These are phyloP conservation scores for Mycena alexandri DNA, from an alignment of 768 basidiomycete genomes.

Conservation along the genomic window DNA sequence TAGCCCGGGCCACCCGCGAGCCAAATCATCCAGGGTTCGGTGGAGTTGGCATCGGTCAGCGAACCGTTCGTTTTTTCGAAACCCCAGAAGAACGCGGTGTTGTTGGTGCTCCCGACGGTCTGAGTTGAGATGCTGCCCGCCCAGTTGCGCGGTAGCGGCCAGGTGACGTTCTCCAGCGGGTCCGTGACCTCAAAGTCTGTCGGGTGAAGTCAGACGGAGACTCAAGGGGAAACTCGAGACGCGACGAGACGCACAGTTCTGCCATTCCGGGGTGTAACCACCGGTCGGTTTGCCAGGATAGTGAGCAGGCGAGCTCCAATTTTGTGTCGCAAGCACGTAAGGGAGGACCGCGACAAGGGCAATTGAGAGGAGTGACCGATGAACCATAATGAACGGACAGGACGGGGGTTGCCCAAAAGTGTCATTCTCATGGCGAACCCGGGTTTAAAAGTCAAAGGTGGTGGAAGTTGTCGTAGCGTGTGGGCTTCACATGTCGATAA, in stretches of 20 bases:
- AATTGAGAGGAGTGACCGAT: constrained; percentile 19
- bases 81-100: constrained; percentile 57
- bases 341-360: constrained; percentile 10
- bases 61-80: constrained; percentile 54
- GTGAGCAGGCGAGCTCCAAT: constrained; percentile 47
- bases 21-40: constrained; percentile 55
- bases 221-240: neutral
- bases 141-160: constrained; percentile 47
- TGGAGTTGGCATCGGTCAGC: constrained; percentile 43
- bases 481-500: no score
- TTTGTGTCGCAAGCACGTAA: constrained; percentile 42
- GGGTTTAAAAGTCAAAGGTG: neutral
- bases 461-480: no score
- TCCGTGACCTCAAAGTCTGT: constrained; percentile 52
- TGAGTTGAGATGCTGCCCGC: constrained; percentile 52
- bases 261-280: constrained; percentile 49
- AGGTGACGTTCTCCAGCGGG: constrained; percentile 50
- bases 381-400: constrained; percentile 4
- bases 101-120: constrained; percentile 48
- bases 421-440: neutral
- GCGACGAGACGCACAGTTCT: constrained; percentile 42
- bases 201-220: neutral
- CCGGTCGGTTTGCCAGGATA: constrained; percentile 57
- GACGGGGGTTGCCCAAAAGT: constrained; percentile 1
- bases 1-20: constrained; percentile 37